A percentile compares a stretch with the other conserved stretches of the same genome.
Conservation (phyloP, 2,329 filamentous ascomycete species). For the Penicillium fuscoglaucum region DNA sequence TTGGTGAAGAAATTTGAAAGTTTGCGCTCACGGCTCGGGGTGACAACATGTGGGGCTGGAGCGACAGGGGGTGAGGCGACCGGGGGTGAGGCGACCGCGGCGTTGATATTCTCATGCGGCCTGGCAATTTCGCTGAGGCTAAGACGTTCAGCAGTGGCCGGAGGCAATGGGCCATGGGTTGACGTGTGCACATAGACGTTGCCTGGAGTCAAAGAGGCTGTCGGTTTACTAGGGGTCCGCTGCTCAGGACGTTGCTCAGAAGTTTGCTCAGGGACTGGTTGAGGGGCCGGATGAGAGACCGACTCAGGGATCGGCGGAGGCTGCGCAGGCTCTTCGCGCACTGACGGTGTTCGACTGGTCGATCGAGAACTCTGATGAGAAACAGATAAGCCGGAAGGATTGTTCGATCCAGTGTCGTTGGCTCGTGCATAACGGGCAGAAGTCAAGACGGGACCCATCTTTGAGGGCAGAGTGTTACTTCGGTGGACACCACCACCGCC, state of each 20-base stretch:
- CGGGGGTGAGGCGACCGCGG: slow-evolving; percentile 44
- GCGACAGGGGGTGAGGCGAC: slow-evolving; percentile 35
- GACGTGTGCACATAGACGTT: slow-evolving; percentile 33
- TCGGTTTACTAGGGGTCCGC: slow-evolving; percentile 9
- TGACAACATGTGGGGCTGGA: slow-evolving; percentile 46
- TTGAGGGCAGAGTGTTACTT: slow-evolving; percentile 93
- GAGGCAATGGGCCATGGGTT: slow-evolving; percentile 35
- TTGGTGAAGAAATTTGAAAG: slow-evolving; percentile 68
- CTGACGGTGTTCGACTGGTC: slow-evolving; percentile 29
- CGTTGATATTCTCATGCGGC: slow-evolving; percentile 48
- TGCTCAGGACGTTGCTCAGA: slow-evolving; percentile 3
- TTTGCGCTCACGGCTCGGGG: slow-evolving; percentile 65
- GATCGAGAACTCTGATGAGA: slow-evolving; percentile 35
- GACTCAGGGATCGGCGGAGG: neutral
- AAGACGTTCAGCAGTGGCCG: slow-evolving; percentile 20
- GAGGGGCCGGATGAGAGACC: neutral
- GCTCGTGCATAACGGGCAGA: slow-evolving; percentile 66
- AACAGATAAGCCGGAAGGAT: slow-evolving; percentile 37
- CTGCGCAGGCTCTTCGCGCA: slow-evolving; percentile 21
- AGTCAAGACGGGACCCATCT: slow-evolving; percentile 73
- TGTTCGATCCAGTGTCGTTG: slow-evolving; percentile 53
- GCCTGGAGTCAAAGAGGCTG: slow-evolving; percentile 21
- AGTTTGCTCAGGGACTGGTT: neutral
- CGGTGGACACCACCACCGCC: slow-evolving; percentile 63
- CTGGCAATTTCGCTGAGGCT: slow-evolving; percentile 17